phyloP scores from a whole-genome alignment of 768 basidiomycete species.

The Clitopilus hobsonii region DNA sequence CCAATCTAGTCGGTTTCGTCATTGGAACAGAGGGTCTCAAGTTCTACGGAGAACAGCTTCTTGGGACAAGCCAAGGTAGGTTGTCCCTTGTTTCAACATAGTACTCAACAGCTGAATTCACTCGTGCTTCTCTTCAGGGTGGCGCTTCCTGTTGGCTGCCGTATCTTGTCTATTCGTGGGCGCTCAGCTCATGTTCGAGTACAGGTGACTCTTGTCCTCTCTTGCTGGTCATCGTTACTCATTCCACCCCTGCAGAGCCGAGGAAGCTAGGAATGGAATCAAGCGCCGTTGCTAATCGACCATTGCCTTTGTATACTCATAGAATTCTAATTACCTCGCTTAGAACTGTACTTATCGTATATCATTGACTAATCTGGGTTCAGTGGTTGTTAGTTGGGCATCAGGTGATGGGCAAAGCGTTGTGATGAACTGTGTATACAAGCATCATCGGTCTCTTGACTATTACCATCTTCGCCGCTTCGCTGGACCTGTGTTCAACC shows the following conservation, averaged over 20 bases:
- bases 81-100: background rate
- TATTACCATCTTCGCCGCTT: background rate
- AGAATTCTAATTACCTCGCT: too few relatives aligned
- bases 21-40: constrained; percentile 77
- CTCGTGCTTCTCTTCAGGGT: constrained; percentile 38
- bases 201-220: constrained; percentile 51
- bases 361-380: background rate
- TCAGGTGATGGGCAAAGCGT: background rate
- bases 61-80: constrained; percentile 64
- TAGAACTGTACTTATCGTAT: too few relatives aligned
- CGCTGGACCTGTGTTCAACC: too few relatives aligned
- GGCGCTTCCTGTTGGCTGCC: constrained; percentile 59
- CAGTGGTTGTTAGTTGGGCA: background rate
- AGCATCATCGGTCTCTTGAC: background rate
- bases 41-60: constrained; percentile 60
- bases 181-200: constrained; percentile 94
- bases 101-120: background rate
- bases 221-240: background rate
- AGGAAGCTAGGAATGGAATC: constrained; percentile 66
- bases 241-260: constrained; percentile 44
- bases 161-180: constrained; percentile 71
- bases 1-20: constrained; percentile 94
- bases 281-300: constrained; percentile 47
- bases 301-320: too few relatives aligned
- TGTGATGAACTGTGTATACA: background rate